Evolutionary conservation across 768 basidiomycete species (phyloP).

Genomic region (Lentinula edodes): DNA sequence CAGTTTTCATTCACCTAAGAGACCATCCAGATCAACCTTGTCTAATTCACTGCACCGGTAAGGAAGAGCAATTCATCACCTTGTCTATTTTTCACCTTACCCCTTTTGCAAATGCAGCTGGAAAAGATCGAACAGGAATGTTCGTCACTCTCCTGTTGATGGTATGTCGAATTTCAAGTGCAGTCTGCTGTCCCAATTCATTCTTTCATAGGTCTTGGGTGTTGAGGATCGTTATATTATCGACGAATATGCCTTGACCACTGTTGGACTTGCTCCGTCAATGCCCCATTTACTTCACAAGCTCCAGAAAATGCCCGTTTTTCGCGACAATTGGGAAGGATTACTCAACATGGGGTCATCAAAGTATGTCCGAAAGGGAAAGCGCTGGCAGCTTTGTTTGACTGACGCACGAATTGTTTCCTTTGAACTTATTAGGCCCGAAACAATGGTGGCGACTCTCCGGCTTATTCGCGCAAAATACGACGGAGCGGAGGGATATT

Average conservation of each 20-base stretch:
- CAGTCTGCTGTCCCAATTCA: neutral
- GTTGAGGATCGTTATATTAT: slow-evolving; percentile 32
- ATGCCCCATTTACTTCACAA: slow-evolving; percentile 23
- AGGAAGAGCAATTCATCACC: neutral
- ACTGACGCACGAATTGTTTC: neutral
- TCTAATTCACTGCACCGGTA: slow-evolving; percentile 40
- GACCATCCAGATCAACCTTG: slow-evolving; percentile 32
- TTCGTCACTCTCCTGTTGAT: slow-evolving; percentile 29
- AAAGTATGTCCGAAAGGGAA: slow-evolving; percentile 18
- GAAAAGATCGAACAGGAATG: slow-evolving; percentile 39
- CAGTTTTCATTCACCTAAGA: slow-evolving; percentile 30
- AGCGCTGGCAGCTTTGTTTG: neutral
- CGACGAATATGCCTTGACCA: slow-evolving; percentile 35
- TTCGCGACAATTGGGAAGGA: slow-evolving; percentile 29
- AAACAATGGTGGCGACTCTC: slow-evolving; percentile 28
- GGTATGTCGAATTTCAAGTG: slow-evolving; percentile 13
- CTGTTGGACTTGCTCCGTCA: slow-evolving; percentile 29
- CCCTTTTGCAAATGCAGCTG: slow-evolving; percentile 19
- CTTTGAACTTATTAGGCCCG: slow-evolving; percentile 20
- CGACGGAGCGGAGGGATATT: slow-evolving; percentile 30
- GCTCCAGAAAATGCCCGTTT: slow-evolving; percentile 22
- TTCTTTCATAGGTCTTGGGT: slow-evolving; percentile 27
- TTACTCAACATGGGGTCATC: slow-evolving; percentile 28
- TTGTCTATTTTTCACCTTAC: neutral
- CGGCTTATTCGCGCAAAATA: slow-evolving; percentile 27